Conservation (phyloP, 169 alveolate species). For the Fabrea salina region DNA sequence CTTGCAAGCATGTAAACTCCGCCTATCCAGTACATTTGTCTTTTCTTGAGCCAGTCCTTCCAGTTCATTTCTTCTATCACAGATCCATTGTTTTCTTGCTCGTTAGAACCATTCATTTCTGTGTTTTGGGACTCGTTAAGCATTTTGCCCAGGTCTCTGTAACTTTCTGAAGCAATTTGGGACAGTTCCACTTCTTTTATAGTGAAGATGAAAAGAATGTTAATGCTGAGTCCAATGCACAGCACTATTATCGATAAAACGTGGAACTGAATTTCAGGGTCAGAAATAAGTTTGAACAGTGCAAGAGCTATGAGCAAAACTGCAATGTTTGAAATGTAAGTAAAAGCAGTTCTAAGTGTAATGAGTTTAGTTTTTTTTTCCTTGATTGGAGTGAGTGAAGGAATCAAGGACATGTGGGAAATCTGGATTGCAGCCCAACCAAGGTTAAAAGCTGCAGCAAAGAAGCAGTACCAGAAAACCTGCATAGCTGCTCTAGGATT, state of each 20-base stretch:
- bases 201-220: slow-evolving; percentile 30
- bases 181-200: slow-evolving; percentile 52
- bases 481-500: neutral
- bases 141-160: neutral
- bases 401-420: slow-evolving; percentile 72
- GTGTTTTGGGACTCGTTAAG: neutral
- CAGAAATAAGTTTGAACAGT: slow-evolving; percentile 12
- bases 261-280: slow-evolving; percentile 35
- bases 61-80: slow-evolving; percentile 28
- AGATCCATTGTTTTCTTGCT: neutral
- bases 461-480: slow-evolving; percentile 42
- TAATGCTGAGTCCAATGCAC: slow-evolving; percentile 37
- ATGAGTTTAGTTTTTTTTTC: slow-evolving; percentile 53
- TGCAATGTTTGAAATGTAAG: slow-evolving; percentile 49
- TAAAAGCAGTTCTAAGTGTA: slow-evolving; percentile 51
- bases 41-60: slow-evolving; percentile 54
- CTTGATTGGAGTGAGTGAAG: slow-evolving; percentile 49
- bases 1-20: slow-evolving; percentile 59
- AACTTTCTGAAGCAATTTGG: slow-evolving; percentile 13
- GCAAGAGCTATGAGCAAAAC: slow-evolving; percentile 39
- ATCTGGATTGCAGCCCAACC: slow-evolving; percentile 80
- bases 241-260: slow-evolving; percentile 37
- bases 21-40: slow-evolving; percentile 58
- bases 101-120: neutral
- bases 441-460: slow-evolving; percentile 68